A percentile compares a stretch with the other conserved stretches of the same genome.
Evolutionary conservation across 148 eudicot genomes (phyloP).

Genomic region (Chenopodium berlandieri): DNA sequence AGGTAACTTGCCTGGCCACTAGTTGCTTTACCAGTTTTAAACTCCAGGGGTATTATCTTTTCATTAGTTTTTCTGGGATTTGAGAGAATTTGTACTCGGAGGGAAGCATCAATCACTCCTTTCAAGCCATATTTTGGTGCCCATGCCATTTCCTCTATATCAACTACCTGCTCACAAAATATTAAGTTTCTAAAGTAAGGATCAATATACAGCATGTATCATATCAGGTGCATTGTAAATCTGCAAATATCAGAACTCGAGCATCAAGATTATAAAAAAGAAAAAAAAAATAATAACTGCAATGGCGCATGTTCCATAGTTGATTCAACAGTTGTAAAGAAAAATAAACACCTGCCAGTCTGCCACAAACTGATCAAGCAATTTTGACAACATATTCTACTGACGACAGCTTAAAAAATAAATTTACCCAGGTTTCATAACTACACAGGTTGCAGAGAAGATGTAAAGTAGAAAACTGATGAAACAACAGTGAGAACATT

Average conservation of each 20-base stretch:
- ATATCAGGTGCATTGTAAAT: neutral
- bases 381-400: neutral
- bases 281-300: neutral
- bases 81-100: constrained; percentile 50
- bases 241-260: neutral
- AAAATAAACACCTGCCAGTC: neutral
- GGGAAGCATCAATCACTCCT: constrained; percentile 96
- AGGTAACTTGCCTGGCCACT: constrained; percentile 72
- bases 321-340: neutral
- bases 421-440: neutral
- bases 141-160: constrained; percentile 99
- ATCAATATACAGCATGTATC: neutral
- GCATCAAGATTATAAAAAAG: neutral
- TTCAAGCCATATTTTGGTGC: constrained; percentile 97
- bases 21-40: constrained; percentile 94
- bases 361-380: constrained; percentile 5
- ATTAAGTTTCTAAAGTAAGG: neutral
- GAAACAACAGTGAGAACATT: constrained; percentile 3
- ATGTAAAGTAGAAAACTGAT: constrained; percentile 5
- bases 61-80: constrained; percentile 37
- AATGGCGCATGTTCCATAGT: neutral
- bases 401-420: neutral
- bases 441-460: neutral
- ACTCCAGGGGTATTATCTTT: constrained; percentile 87
- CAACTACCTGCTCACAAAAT: constrained; percentile 60